Evolutionary conservation across 2,329 filamentous ascomycete species (phyloP).

Genomic region (Sarocladiaceae sp.): DNA sequence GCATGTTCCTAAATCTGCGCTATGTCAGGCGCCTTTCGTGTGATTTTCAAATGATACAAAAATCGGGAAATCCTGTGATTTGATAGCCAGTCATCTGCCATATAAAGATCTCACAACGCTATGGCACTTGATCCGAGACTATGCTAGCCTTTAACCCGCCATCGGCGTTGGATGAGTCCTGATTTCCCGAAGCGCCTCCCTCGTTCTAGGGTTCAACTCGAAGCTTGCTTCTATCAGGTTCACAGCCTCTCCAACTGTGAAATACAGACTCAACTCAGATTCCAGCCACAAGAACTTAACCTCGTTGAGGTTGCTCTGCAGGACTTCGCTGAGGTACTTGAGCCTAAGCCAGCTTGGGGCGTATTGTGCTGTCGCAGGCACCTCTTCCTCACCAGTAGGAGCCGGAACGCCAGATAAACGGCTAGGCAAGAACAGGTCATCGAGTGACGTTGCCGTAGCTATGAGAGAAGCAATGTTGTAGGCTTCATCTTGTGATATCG

Average conservation of each 20-base stretch:
- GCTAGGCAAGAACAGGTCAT: slow-evolving; percentile 52
- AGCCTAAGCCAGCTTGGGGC: slow-evolving; percentile 56
- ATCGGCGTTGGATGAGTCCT: slow-evolving; percentile 41
- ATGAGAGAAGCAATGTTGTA: slow-evolving; percentile 56
- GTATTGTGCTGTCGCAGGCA: slow-evolving; percentile 54
- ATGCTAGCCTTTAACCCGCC: neutral
- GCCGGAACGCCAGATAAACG: slow-evolving; percentile 20
- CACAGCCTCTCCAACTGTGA: slow-evolving; percentile 53
- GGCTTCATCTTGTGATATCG: slow-evolving; percentile 58
- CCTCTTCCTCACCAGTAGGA: slow-evolving; percentile 27
- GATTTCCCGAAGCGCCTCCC: slow-evolving; percentile 54
- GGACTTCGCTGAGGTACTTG: slow-evolving; percentile 57
- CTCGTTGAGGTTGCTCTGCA: slow-evolving; percentile 61
- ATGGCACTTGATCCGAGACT: neutral
- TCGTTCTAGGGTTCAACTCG: slow-evolving; percentile 53
- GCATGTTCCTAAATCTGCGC: too few species aligned
- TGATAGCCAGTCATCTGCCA: too few species aligned
- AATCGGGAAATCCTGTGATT: too few species aligned
- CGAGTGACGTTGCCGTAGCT: slow-evolving; percentile 48
- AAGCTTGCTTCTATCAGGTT: slow-evolving; percentile 59
- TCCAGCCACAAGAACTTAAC: slow-evolving; percentile 59
- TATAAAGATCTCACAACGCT: too few species aligned
- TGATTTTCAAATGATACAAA: too few species aligned
- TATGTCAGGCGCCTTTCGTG: too few species aligned
- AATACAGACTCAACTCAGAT: slow-evolving; percentile 59